Evolutionary conservation across 1,139 yeast genomes (phyloP).

Genomic region (Sugiyamaella grinbergsii): DNA sequence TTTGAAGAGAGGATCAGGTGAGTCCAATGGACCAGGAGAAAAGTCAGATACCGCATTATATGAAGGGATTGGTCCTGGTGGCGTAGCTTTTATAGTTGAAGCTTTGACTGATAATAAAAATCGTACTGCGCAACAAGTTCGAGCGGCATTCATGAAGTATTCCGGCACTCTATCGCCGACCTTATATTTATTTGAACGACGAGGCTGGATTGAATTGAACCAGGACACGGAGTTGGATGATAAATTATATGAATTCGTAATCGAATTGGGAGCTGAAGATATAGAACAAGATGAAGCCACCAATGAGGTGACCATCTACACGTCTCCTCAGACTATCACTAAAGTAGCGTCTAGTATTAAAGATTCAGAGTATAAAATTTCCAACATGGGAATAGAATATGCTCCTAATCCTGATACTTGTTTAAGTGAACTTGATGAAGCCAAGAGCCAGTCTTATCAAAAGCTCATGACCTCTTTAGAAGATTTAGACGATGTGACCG

Average conservation of each 20-base stretch:
- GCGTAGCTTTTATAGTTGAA: conserved; percentile 80
- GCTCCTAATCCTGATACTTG: conserved; percentile 63
- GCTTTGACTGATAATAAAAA: conserved; percentile 88
- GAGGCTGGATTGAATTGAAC: conserved; percentile 66
- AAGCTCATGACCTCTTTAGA: conserved; percentile 66
- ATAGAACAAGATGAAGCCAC: conserved; percentile 46
- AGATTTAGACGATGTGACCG: conserved; percentile 78
- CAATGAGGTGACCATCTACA: conserved; percentile 39
- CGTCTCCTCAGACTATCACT: conserved; percentile 66
- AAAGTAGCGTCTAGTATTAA: conserved; percentile 61
- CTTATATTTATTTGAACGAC: conserved; percentile 69
- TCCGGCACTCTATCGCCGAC: conserved; percentile 79
- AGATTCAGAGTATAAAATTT: conserved; percentile 55
- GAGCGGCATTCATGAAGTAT: conserved; percentile 72
- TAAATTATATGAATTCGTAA: conserved; percentile 66
- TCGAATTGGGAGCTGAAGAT: conserved; percentile 87
- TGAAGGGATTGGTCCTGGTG: conserved; percentile 93
- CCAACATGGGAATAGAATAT: conserved; percentile 71
- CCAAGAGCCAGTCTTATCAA: conserved; percentile 52
- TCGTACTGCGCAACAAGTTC: conserved; percentile 73
- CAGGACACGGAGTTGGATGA: conserved; percentile 48
- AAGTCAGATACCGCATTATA: conserved; percentile 54
- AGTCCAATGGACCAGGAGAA: conserved; percentile 46
- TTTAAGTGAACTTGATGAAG: conserved; percentile 51
- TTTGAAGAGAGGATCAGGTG: conserved; percentile 78